phyloP scores from a whole-genome alignment of 23 red algal genomes.

The Chondrus crispus region DNA sequence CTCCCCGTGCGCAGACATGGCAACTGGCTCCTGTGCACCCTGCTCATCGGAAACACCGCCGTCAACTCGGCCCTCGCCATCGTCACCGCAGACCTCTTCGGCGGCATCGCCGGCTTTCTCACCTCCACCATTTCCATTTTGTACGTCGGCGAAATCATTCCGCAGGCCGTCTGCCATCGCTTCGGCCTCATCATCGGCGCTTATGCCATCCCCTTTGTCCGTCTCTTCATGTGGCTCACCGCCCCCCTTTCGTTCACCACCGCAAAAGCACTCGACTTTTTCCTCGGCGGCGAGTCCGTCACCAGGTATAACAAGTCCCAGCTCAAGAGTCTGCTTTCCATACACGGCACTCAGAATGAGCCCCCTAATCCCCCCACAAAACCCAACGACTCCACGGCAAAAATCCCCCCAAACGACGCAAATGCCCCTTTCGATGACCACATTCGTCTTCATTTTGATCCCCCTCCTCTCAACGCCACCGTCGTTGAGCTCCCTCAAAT shows the following conservation, averaged over 20 bases:
- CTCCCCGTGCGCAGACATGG: conserved; percentile 88
- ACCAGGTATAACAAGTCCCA: conserved; percentile 88
- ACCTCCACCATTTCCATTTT: conserved; percentile 86
- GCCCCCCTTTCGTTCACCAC: conserved; percentile 83
- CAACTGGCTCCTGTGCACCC: conserved; percentile 90
- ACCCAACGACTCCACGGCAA: conserved; percentile 5
- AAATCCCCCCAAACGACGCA: too few relatives aligned
- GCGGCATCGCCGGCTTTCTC: conserved; percentile 82
- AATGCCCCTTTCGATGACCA: not conserved
- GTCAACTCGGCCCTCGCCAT: conserved; percentile 91
- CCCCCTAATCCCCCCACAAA: not conserved
- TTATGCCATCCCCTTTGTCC: conserved; percentile 76
- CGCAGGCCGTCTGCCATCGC: conserved; percentile 93
- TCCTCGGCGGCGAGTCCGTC: conserved; percentile 79
- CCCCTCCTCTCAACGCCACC: not conserved
- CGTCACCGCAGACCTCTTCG: conserved; percentile 80
- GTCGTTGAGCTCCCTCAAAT: conserved; percentile 54
- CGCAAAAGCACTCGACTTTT: conserved; percentile 71
- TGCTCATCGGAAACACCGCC: conserved; percentile 98
- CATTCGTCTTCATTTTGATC: not conserved
- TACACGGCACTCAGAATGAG: conserved; percentile 55
- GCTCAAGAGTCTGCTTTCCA: conserved; percentile 83
- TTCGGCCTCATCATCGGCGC: conserved; percentile 90
- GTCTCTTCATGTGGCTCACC: conserved; percentile 81
- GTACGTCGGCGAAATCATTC: conserved; percentile 94